phyloP scores from a whole-genome alignment of 2,329 filamentous ascomycete genomes.

The Phoma sp. region DNA sequence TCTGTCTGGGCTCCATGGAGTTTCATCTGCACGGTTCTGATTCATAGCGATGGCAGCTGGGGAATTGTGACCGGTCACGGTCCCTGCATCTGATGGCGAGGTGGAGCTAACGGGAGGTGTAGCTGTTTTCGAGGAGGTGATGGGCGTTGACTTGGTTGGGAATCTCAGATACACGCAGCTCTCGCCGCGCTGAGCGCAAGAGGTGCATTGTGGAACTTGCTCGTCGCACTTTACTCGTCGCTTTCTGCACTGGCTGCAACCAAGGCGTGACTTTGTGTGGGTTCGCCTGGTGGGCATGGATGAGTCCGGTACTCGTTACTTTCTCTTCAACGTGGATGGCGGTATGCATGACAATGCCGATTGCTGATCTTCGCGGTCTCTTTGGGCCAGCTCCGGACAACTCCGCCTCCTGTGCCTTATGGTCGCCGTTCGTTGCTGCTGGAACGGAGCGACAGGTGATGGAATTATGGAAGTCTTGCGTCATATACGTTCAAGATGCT shows the following conservation, averaged over 20 bases:
- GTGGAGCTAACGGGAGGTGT: neutral
- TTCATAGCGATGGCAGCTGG: neutral
- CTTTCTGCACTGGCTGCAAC: slow-evolving; percentile 23
- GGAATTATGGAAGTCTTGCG: neutral
- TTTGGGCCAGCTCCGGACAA: no score
- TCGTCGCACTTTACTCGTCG: slow-evolving; percentile 26
- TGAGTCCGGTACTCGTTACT: neutral
- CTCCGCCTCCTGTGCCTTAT: no score
- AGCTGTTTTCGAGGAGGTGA: neutral
- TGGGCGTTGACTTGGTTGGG: slow-evolving; percentile 2
- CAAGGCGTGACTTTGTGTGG: slow-evolving; percentile 23
- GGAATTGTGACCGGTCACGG: neutral
- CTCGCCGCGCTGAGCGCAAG: slow-evolving; percentile 15
- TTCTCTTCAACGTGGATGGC: neutral
- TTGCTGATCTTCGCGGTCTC: neutral
- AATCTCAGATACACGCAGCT: slow-evolving; percentile 14
- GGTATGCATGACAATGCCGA: neutral
- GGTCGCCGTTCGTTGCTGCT: neutral
- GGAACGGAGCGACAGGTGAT: neutral
- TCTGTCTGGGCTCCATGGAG: neutral
- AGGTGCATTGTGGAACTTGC: slow-evolving; percentile 12
- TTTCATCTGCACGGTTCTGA: neutral
- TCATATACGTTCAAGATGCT: neutral
- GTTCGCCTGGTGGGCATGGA: slow-evolving; percentile 20
- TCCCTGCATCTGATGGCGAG: slow-evolving; percentile 1